Base-by-base conservation (phyloP, 2,329 filamentous ascomycete genomes). In the Penicillium sp. region DNA sequence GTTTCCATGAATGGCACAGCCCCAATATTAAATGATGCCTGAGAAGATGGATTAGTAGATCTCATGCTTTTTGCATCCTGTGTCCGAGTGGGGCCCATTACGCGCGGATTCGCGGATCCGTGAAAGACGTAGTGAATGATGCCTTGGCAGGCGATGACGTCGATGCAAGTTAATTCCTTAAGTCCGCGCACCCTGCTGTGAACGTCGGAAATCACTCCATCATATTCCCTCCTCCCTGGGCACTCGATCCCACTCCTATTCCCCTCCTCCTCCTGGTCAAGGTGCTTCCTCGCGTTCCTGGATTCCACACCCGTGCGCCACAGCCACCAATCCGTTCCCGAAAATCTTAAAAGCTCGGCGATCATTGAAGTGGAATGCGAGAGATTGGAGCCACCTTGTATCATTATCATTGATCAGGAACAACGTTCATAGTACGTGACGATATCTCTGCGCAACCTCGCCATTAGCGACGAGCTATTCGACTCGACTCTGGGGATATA, bases 121-220 rank as follows among this genome's bases (percentile, higher is more conserved):
- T 6, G 7, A 19, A 22, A 47, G 9, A 31, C n/a, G 45, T 35
- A 50, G 33, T 48, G 19, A 5, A 8, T 16, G 11, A 45, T 49
- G 43, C 48, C 53, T 56, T 56, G 48, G 53, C 48, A 52, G 43
- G 14, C 24, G 31, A 56, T 56, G 55, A 54, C 50, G 55, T 54
- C 55, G 55, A 27, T 29, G 39, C 8, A 29, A 26, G 27, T 26
- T 24, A 29, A 22, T 27, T 26, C 37, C 24, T 52, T 44, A 33
- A 29, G 22, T 43, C 37, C n/a, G 16, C 31, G 27, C 19, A 13
- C 37, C 39, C 33, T 51, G 48, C 48, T 44, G 24, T 39, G 35
- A 39, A 19, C 1, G 26, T 13, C 22, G n/a, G 5, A 39, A 10
- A 39, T 39, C 35, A 19, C 14, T 39, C n/a, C 35, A 24, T 22